Evolutionary conservation across 495 filamentous ascomycete species (phyloP).

Genomic region (Halenospora varia): DNA sequence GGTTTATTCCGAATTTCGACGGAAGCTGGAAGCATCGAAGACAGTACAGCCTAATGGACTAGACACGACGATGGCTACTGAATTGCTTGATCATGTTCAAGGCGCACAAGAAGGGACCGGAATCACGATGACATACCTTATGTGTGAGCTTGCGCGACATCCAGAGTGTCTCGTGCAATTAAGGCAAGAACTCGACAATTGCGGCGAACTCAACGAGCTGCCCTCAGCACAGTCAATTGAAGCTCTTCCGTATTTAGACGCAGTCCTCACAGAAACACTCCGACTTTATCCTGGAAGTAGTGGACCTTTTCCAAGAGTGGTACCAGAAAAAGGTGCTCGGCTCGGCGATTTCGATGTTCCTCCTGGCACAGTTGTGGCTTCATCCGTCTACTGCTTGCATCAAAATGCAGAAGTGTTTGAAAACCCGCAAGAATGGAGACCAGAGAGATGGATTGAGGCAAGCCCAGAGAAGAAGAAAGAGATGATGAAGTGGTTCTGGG

Average conservation of each 20-base stretch:
- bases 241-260: slow-evolving; percentile 63
- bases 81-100: neutral
- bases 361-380: too few species aligned
- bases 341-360: too few species aligned
- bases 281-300: slow-evolving; percentile 68
- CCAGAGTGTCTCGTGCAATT: neutral
- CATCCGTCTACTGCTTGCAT: slow-evolving; percentile 64
- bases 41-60: neutral
- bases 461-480: slow-evolving; percentile 36
- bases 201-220: slow-evolving; percentile 3
- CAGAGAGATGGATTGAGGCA: slow-evolving; percentile 53
- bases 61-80: neutral
- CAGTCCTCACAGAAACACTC: slow-evolving; percentile 70
- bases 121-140: neutral
- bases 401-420: slow-evolving; percentile 57
- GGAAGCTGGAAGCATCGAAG: neutral
- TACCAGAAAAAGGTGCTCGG: too few species aligned
- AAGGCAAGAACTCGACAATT: neutral
- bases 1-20: neutral
- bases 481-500: slow-evolving; percentile 67
- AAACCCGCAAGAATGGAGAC: slow-evolving; percentile 55
- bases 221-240: slow-evolving; percentile 61
- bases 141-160: neutral
- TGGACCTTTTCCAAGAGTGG: too few species aligned
- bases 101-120: neutral